Conservation (phyloP, 305 asterid species). For the Fraxinus platypoda region DNA sequence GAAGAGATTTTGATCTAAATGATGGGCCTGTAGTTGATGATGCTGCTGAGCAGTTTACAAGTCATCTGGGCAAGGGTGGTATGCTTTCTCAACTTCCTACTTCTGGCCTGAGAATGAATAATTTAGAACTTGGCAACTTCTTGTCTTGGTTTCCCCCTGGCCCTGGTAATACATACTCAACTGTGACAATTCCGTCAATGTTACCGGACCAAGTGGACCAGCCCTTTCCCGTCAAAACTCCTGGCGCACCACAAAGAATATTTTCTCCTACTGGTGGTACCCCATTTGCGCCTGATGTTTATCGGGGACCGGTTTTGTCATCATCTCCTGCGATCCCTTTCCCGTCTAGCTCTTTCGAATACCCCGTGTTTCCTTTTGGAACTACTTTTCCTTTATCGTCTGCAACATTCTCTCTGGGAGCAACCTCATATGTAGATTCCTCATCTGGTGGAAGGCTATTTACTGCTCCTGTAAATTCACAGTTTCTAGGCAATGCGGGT, state of each 20-base stretch:
- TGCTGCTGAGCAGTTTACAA: constrained; percentile 21
- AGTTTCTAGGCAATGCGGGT: constrained; percentile 43
- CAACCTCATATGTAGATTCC: constrained; percentile 42
- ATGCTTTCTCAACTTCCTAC: constrained; percentile 24
- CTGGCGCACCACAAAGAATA: constrained; percentile 43
- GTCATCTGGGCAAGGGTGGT: constrained; percentile 25
- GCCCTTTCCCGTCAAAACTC: constrained; percentile 34
- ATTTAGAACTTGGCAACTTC: constrained; percentile 28
- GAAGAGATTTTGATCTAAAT: constrained; percentile 45
- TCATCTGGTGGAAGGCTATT: constrained; percentile 46
- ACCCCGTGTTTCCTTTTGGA: constrained; percentile 48
- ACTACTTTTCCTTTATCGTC: constrained; percentile 46
- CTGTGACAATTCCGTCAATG: constrained; percentile 41
- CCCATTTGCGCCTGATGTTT: constrained; percentile 42
- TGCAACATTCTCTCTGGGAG: constrained; percentile 42
- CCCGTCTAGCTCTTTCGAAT: constrained; percentile 45
- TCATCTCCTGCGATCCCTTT: constrained; percentile 57
- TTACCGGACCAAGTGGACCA: constrained; percentile 50
- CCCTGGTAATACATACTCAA: constrained; percentile 34
- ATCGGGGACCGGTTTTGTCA: constrained; percentile 50
- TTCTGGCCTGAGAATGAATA: constrained; percentile 29
- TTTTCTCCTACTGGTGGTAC: constrained; percentile 35
- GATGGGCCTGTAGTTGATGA: constrained; percentile 38
- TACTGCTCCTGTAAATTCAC: constrained; percentile 39
- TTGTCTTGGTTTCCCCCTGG: constrained; percentile 56